A percentile compares a stretch with the other conserved stretches of the same genome.
phyloP scores from a whole-genome alignment of 352 stramenopile species.

The Globisporangium middletonii region DNA sequence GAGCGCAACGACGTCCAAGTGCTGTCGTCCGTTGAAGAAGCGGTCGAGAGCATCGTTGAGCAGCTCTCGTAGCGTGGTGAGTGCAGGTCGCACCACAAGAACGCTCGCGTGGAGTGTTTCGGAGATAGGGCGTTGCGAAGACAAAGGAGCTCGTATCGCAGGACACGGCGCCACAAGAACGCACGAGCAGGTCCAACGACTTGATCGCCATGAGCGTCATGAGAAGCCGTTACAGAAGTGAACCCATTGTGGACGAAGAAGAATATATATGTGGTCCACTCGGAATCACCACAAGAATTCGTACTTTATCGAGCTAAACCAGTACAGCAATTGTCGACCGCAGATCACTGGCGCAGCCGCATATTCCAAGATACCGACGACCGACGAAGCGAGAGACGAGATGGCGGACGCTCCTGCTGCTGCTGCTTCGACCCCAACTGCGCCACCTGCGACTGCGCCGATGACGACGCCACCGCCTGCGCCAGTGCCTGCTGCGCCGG shows the following conservation, averaged over 20 bases:
- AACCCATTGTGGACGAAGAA: neutral
- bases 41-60: slow-evolving; percentile 60
- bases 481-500: neutral
- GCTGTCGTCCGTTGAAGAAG: slow-evolving; percentile 55
- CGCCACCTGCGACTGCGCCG: neutral
- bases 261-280: too few species aligned
- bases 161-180: slow-evolving; percentile 3
- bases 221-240: too few species aligned
- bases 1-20: slow-evolving; percentile 73
- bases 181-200: too few species aligned
- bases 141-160: too few species aligned
- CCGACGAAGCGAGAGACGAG: neutral
- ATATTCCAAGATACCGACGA: slow-evolving; percentile 3
- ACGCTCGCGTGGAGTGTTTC: too few species aligned
- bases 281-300: neutral
- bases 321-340: too few species aligned
- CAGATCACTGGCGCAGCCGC: neutral
- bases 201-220: too few species aligned
- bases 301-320: too few species aligned
- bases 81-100: neutral
- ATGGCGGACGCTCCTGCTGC: slow-evolving; percentile 12
- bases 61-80: slow-evolving; percentile 23
- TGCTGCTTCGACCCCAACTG: neutral
- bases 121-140: too few species aligned
- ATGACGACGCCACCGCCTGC: slow-evolving; percentile 10